Conservation (phyloP, 345 rosid genomes). For the Orychophragmus violaceus region DNA sequence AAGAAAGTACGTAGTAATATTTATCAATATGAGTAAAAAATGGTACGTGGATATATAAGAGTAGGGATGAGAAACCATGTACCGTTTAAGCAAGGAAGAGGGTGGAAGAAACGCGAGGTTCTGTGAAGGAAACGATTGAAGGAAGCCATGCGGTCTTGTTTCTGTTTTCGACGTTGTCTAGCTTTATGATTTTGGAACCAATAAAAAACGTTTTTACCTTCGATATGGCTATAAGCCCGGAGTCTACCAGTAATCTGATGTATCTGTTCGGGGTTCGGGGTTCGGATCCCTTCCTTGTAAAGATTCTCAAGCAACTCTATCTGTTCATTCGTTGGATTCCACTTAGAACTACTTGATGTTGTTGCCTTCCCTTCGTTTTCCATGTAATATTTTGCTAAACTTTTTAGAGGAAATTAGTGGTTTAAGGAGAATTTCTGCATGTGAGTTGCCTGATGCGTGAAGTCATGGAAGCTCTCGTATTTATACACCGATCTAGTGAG, state of each 20-base stretch:
- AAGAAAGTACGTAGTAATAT: neutral
- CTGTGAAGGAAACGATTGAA: constrained; percentile 48
- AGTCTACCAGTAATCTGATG: constrained; percentile 77
- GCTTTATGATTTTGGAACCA: constrained; percentile 99
- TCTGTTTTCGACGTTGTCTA: constrained; percentile 85
- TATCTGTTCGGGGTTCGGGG: constrained; percentile 88
- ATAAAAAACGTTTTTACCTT: constrained; percentile 97
- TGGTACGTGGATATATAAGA: too few relatives aligned
- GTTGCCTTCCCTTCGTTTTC: constrained; percentile 26
- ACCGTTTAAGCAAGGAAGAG: constrained; percentile 52
- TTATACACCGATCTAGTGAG: constrained; percentile 16
- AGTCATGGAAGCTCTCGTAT: constrained; percentile 5
- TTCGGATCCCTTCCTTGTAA: constrained; percentile 73
- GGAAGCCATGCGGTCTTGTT: constrained; percentile 58
- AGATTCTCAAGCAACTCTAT: constrained; percentile 60
- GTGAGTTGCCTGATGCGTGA: constrained; percentile 16
- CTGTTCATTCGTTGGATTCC: constrained; percentile 96
- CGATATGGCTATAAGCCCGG: constrained; percentile 69
- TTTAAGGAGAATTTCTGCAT: neutral
- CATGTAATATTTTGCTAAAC: neutral
- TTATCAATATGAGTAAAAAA: neutral
- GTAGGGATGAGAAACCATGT: constrained; percentile 12
- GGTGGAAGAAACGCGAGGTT: constrained; percentile 32
- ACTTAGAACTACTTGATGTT: constrained; percentile 46
- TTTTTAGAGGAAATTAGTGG: neutral